A percentile compares a stretch with the other conserved stretches of the same genome.
Evolutionary conservation across 768 basidiomycete genomes (phyloP).

Genomic region (Suillus weaverae): DNA sequence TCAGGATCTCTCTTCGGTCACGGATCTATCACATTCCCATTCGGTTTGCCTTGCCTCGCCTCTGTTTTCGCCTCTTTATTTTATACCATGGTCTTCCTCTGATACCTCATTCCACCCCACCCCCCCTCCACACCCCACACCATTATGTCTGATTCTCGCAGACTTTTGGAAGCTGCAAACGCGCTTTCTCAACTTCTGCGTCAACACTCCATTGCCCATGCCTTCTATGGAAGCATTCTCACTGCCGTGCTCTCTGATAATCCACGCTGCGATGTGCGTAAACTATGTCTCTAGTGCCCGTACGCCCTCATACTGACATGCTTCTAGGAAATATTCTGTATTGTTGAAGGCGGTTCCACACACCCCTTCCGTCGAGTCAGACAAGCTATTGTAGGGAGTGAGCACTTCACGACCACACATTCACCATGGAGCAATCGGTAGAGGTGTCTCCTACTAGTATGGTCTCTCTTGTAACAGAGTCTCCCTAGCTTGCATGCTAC

Average conservation of each 20-base stretch:
- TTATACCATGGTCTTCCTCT: conserved; percentile 48
- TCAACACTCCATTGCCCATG: conserved; percentile 64
- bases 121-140: conserved; percentile 27
- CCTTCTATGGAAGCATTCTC: conserved; percentile 76
- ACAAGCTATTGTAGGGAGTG: conserved; percentile 65
- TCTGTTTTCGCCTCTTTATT: conserved; percentile 42
- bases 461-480: conserved; percentile 13
- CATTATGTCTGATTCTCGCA: conserved; percentile 63
- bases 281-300: conserved; percentile 5
- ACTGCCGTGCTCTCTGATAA: conserved; percentile 68
- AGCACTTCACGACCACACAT: conserved; percentile 63
- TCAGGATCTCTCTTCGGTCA: conserved; percentile 43
- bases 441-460: conserved; percentile 15
- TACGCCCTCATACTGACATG: conserved; percentile 11
- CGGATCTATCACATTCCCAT: conserved; percentile 54
- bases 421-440: conserved; percentile 90
- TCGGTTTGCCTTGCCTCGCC: conserved; percentile 37
- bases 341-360: conserved; percentile 72
- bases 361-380: conserved; percentile 82
- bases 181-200: conserved; percentile 69
- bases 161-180: conserved; percentile 75
- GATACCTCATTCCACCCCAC: conserved; percentile 33
- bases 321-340: conserved; percentile 76
- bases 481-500: conserved; percentile 64
- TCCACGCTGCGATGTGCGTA: conserved; percentile 63